phyloP scores from a whole-genome alignment of 805 yeast species.

The Barnettozyma populi region DNA sequence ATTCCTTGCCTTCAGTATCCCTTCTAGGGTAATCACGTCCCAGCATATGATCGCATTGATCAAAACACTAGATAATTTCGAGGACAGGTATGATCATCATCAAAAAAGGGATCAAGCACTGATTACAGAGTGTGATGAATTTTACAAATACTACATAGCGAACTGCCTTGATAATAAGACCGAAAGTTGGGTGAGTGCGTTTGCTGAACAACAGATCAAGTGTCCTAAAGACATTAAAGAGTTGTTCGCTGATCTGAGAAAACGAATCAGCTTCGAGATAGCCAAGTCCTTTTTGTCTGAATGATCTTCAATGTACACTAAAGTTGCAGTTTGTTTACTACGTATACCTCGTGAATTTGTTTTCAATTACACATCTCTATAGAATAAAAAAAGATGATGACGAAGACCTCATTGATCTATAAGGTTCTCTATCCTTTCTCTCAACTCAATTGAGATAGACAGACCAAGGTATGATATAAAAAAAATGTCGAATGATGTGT shows the following conservation, averaged over 20 bases:
- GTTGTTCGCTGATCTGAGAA: slow-evolving; percentile 19
- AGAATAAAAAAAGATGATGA: background rate
- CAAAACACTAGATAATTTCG: slow-evolving; percentile 20
- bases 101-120: slow-evolving; percentile 13
- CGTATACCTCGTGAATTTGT: background rate
- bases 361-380: slow-evolving; percentile 1
- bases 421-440: background rate
- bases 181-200: slow-evolving; percentile 19
- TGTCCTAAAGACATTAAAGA: slow-evolving; percentile 16
- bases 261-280: slow-evolving; percentile 21
- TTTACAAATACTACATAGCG: slow-evolving; percentile 17
- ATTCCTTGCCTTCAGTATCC: slow-evolving; percentile 27
- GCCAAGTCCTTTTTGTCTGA: slow-evolving; percentile 21
- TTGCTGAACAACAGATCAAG: slow-evolving; percentile 15
- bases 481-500: background rate
- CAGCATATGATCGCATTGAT: slow-evolving; percentile 18
- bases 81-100: slow-evolving; percentile 7
- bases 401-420: background rate
- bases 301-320: background rate
- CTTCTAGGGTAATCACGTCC: slow-evolving; percentile 19
- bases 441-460: slow-evolving; percentile 3
- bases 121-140: slow-evolving; percentile 14
- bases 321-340: background rate
- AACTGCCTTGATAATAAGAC: background rate
- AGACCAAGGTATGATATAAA: background rate